A percentile compares a stretch with the other conserved stretches of the same genome.
Conservation (phyloP, 305 asterid genomes). For the Solanum aculeatissimum region DNA sequence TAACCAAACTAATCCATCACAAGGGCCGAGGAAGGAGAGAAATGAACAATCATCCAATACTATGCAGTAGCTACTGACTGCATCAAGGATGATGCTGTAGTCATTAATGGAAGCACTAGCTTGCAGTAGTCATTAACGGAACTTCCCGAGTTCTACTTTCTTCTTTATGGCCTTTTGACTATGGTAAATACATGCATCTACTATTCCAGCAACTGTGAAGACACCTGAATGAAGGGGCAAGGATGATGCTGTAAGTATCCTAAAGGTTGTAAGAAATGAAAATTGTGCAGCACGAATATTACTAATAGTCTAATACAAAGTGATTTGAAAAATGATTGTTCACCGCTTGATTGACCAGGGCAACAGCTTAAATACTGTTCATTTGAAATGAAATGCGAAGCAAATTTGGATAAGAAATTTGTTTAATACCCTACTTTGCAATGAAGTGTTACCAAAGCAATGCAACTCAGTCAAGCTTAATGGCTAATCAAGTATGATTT, state of each 20-base stretch:
- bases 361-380: background rate
- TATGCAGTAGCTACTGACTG: background rate
- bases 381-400: background rate
- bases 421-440: background rate
- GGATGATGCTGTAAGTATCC: background rate
- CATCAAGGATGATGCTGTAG: background rate
- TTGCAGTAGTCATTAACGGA: background rate
- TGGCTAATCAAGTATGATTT: background rate
- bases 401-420: background rate
- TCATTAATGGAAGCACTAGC: background rate
- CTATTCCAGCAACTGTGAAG: conserved; percentile 72
- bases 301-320: background rate
- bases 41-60: background rate
- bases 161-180: conserved; percentile 56
- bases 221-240: conserved; percentile 30
- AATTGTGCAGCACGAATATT: background rate
- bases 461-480: background rate
- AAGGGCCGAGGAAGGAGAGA: background rate
- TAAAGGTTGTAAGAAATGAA: background rate
- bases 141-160: conserved; percentile 60
- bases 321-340: background rate
- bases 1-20: background rate
- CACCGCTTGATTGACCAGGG: background rate
- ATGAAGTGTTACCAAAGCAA: background rate
- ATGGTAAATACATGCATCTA: conserved; percentile 66